These are phyloP conservation scores for Alnus rubra DNA, from an alignment of 306 rosid species.

Conservation along the genomic window DNA sequence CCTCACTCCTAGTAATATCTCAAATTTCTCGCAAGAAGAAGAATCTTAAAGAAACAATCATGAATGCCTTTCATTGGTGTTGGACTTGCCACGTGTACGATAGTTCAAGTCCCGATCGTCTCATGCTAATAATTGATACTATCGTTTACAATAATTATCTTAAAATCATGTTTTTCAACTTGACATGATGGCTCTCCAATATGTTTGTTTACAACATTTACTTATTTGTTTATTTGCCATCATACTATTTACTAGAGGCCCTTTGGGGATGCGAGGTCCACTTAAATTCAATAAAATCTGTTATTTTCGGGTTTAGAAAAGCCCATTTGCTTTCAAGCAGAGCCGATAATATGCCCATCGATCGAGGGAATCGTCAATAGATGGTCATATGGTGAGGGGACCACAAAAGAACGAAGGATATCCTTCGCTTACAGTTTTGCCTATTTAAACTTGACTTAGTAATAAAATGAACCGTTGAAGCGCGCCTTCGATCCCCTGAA, in stretches of 20 bases:
- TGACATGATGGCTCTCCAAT: background rate
- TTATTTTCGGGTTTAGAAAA: too few relatives aligned
- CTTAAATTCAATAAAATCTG: background rate
- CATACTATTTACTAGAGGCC: too few relatives aligned
- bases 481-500: too few relatives aligned
- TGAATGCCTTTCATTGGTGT: background rate
- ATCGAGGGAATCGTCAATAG: too few relatives aligned
- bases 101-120: background rate
- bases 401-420: too few relatives aligned
- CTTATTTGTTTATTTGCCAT: too few relatives aligned
- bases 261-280: background rate
- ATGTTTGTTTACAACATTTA: background rate
- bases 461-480: too few relatives aligned
- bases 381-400: too few relatives aligned
- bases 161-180: background rate
- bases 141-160: background rate
- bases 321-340: too few relatives aligned
- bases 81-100: background rate
- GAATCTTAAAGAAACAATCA: background rate
- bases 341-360: too few relatives aligned
- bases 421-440: too few relatives aligned
- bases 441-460: too few relatives aligned
- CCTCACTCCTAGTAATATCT: background rate
- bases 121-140: background rate
- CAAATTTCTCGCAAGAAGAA: background rate